Conservation (phyloP, 208 protist genomes). For the Blechomonas ayalai region DNA sequence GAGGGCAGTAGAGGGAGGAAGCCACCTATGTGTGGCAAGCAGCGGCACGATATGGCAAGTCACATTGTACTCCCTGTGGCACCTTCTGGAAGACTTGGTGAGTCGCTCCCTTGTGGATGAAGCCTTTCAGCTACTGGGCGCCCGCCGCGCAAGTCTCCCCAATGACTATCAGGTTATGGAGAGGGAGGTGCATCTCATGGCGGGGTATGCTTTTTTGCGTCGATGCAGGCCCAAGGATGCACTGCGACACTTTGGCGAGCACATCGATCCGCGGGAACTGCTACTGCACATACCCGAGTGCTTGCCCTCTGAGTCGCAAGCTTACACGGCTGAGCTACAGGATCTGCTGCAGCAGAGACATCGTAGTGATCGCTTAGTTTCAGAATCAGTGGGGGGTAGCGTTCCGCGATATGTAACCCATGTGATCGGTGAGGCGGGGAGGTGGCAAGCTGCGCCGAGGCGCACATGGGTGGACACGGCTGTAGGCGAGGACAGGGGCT, state of each 20-base stretch:
- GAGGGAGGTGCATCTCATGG: slow-evolving; percentile 57
- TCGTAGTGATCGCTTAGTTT: too few relatives aligned
- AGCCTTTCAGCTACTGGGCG: slow-evolving; percentile 60
- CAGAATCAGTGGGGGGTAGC: too few relatives aligned
- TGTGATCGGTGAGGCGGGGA: not conserved
- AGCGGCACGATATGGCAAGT: slow-evolving; percentile 57
- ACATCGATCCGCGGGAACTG: slow-evolving; percentile 65
- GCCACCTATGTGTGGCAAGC: slow-evolving; percentile 42
- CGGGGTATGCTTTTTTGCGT: slow-evolving; percentile 55
- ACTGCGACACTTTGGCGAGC: slow-evolving; percentile 40
- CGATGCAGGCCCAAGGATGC: slow-evolving; percentile 30
- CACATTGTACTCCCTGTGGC: slow-evolving; percentile 33
- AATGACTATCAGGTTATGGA: slow-evolving; percentile 29
- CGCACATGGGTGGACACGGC: not conserved
- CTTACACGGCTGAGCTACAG: slow-evolving; percentile 17
- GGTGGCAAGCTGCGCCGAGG: not conserved
- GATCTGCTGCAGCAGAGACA: slow-evolving; percentile 6
- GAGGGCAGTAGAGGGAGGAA: too few relatives aligned
- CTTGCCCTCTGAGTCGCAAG: slow-evolving; percentile 23
- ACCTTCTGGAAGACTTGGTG: slow-evolving; percentile 57
- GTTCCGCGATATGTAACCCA: not conserved
- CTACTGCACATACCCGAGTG: slow-evolving; percentile 53
- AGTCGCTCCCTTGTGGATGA: slow-evolving; percentile 29
- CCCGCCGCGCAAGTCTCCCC: slow-evolving; percentile 13
- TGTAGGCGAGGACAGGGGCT: not conserved